Base-by-base conservation (phyloP, 108 stramenopile genomes). In the Nannochloropsis salina region DNA sequence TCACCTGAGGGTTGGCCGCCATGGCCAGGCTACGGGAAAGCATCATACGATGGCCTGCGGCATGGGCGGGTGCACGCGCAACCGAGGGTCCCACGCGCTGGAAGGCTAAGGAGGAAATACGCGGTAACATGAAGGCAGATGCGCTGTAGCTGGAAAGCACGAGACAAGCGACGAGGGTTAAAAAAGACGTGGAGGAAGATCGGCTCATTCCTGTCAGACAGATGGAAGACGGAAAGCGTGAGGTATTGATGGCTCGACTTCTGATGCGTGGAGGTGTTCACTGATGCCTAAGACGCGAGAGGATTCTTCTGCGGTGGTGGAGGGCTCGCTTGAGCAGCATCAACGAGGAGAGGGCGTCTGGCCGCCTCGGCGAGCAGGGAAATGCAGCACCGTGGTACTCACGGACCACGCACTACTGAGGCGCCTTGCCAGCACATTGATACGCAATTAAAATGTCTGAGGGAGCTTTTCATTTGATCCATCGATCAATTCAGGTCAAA, bases 81-180 rank as follows among this genome's bases (percentile, higher is more conserved):
- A 74, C n/a, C 20, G 61, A 74, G 61, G 61, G 61, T 74, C 61
- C 61, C 8, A 74, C 61, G 61, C 61, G 61, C 61, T 74, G 61
- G 61, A 74, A 74, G 2, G 61, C 61, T n/a, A 74, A 74, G 2
- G n/a, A 15, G 61, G 61, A 74, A 74, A n/a, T n/a, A 2, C 61
- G 61, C 20, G 61, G 61, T n/a, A 74, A 74, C 61, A 74, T 74
- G 61, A 74, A 74, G 61, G 61, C 61, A 74, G 61, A 74, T 15
- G 61, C 61, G 61, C 61, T 74, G 6, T 74, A n/a, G n/a, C 31
- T 31, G 31, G n/a, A n/a, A n/a, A 74, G 6, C 61, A 74, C 61
- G 6, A 74, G 61, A n/a, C 61, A 74, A 74, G 61, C 61, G 61
- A 74, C 61, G 61, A 74, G 61, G n/a, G 31, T 31, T 31, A 74